Base-by-base conservation (phyloP, 192 early-diverging fungal genomes). In the Coemansia sp. region DNA sequence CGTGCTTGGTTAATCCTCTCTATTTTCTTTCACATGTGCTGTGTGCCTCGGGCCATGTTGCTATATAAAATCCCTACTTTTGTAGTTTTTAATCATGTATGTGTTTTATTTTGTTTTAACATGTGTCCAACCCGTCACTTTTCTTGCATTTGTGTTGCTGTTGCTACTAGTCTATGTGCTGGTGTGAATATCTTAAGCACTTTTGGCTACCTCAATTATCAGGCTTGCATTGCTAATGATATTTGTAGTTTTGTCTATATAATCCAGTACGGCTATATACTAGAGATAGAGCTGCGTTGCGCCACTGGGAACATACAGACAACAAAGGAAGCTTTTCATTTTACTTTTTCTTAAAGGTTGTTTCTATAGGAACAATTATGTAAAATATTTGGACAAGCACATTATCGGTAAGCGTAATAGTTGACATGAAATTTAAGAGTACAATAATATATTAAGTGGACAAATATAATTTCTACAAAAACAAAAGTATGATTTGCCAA, bases 1-100 rank as follows among this genome's bases (percentile, higher is more conserved):
- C 10, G 63, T 78, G 29, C 62, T 78, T 20, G 69, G 69, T 9
- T 78, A 62, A 58, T n/a, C 14, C 7, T 35, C 32, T 35, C 4
- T 45, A 41, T n/a, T n/a, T 45, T 43, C 41, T 45, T 45, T 35
- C 32, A 35, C 32, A 9, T 35, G 32, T 35, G 41, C 41, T 45
- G 41, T 45, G 41, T 45, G 41, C 3, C 32, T 35, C 1, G 32
- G 32, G 32, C 8, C 32, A 35, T 35, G 32, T 35, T 35, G 32
- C 32, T 35, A 35, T 35, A 35, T 35, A 35, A 35, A 35, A 35
- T 35, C 32, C 32, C 32, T 35, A 35, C 32, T 35, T 35, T 35
- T 35, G 32, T 35, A 35, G 32, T 35, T 35, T 35, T 35, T 35
- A 35, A 35, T 9, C 8, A 7, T 35, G 32, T 35, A 35, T 35